Base-by-base conservation (phyloP, 306 rosid species). In the Betula pendula region DNA sequence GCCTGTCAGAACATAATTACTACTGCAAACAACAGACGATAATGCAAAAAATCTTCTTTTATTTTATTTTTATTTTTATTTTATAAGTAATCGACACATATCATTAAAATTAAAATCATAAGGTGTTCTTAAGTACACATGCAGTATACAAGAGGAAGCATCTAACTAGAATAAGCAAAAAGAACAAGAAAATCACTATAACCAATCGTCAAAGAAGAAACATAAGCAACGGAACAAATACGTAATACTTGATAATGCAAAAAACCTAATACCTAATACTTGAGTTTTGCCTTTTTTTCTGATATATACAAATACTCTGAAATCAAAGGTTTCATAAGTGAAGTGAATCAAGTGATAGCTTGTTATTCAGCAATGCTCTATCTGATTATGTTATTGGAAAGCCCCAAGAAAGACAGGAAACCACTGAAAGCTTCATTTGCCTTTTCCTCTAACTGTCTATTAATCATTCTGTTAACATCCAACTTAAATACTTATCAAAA, bases 261-360 rank as follows among this genome's bases (percentile, higher is more conserved):
- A 31, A 33, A 74, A 81, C 35, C 60, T 3, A 67, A 48, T 42
- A 75, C 73, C 58, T 75, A 31, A 53, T n/a, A 55, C 53, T 19
- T 65, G 47, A 17, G 2, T n/a, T 19, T 65, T 17, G 25, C 62
- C 11, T 65, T 65, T 35, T 31, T n/a, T 22, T 40, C 70, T 65
- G 27, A 65, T 8, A 38, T 35, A 38, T 31, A 8, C 70, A 2
- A 29, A 14, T 35, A 38, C 45, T 63, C 22, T 0, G 35, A 35
- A 1, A 38, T 38, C 16, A 15, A 16, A 48, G 40, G 56, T 70
- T 49, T 69, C 49, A 3, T 24, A 68, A 59, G 76, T 65, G 62
- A 76, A 49, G 52, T 43, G 29, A 59, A 72, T 58, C 72, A 74
- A 65, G 75, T 40, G 22, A 67, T 71, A 63, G 22, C 11, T 22